Percentiles rank a stretch among this genome's conserved stretches.
Conservation (phyloP, 2,329 filamentous ascomycete genomes). For the Diplodia sapinea region DNA sequence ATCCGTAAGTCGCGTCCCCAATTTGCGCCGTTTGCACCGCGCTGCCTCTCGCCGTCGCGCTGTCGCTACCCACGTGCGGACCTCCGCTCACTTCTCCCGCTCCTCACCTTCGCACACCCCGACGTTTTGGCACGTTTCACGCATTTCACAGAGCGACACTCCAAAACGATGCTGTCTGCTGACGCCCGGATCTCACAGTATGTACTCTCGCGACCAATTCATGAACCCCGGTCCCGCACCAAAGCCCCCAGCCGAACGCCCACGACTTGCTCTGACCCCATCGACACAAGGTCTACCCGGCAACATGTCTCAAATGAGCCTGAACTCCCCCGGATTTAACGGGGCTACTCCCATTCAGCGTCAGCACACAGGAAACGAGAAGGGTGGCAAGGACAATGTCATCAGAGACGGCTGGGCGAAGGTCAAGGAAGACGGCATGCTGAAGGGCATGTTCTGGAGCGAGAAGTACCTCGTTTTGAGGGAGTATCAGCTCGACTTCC, state of each 20-base stretch:
- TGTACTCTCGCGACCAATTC: constrained; percentile 72
- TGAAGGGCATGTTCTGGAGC: constrained; percentile 83
- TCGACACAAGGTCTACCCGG: constrained; percentile 73
- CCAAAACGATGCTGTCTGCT: neutral
- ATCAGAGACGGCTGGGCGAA: constrained; percentile 74
- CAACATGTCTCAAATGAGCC: constrained; percentile 78
- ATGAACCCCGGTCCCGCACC: constrained; percentile 98
- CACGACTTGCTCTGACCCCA: constrained; percentile 79
- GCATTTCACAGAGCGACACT: neutral
- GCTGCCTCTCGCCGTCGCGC: constrained; percentile 7
- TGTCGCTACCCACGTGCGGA: constrained; percentile 11
- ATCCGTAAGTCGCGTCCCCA: constrained; percentile 29
- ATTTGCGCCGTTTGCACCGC: neutral
- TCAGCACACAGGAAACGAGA: constrained; percentile 49
- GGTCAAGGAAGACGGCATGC: constrained; percentile 88
- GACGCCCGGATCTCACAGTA: constrained; percentile 47
- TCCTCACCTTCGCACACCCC: neutral
- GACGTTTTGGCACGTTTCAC: neutral
- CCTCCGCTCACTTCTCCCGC: constrained; percentile 20
- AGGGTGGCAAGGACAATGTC: constrained; percentile 45
- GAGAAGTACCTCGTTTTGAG: constrained; percentile 90
- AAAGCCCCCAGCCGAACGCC: constrained; percentile 82
- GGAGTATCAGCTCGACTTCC: constrained; percentile 91
- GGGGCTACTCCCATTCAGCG: constrained; percentile 46
- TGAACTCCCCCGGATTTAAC: constrained; percentile 63